A percentile compares a stretch with the other conserved stretches of the same genome.
phyloP scores from a whole-genome alignment of 495 filamentous ascomycete species.

The Annulohypoxylon nitens region DNA sequence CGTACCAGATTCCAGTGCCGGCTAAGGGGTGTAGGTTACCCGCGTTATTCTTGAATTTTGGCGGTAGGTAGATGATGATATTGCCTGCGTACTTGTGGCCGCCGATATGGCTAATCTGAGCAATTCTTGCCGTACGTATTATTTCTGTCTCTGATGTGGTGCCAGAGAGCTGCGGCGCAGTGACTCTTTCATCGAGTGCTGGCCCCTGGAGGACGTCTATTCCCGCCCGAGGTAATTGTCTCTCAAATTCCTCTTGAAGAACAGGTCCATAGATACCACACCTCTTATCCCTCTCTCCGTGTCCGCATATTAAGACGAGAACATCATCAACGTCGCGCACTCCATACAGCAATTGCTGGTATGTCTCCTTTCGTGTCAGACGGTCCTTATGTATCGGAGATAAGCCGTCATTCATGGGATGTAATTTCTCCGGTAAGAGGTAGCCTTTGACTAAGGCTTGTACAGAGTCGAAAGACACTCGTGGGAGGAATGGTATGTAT shows the following conservation, averaged over 20 bases:
- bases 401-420: conserved; percentile 68
- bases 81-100: conserved; percentile 96
- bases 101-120: conserved; percentile 86
- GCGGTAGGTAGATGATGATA: conserved; percentile 89
- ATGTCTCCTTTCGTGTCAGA: conserved; percentile 56
- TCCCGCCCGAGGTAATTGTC: conserved; percentile 52
- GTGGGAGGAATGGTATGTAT: conserved; percentile 78
- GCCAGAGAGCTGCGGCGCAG: conserved; percentile 38
- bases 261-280: conserved; percentile 85
- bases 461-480: conserved; percentile 62
- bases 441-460: conserved; percentile 69
- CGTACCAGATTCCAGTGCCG: conserved; percentile 94
- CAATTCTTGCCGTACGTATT: conserved; percentile 68
- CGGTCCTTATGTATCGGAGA: conserved; percentile 63
- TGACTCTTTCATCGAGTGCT: conserved; percentile 49
- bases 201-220: conserved; percentile 56
- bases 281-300: conserved; percentile 80
- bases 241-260: conserved; percentile 75
- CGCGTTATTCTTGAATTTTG: conserved; percentile 53
- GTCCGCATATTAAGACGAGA: conserved; percentile 85
- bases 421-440: conserved; percentile 70
- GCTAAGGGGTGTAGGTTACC: conserved; percentile 69
- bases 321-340: conserved; percentile 73
- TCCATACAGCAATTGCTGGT: conserved; percentile 58
- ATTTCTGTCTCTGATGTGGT: conserved; percentile 45